A percentile compares a stretch with the other conserved stretches of the same genome.
Evolutionary conservation across 225 moss, liverwort and hornwort genomes (phyloP).

Genomic region (Thuidium tamariscinum): DNA sequence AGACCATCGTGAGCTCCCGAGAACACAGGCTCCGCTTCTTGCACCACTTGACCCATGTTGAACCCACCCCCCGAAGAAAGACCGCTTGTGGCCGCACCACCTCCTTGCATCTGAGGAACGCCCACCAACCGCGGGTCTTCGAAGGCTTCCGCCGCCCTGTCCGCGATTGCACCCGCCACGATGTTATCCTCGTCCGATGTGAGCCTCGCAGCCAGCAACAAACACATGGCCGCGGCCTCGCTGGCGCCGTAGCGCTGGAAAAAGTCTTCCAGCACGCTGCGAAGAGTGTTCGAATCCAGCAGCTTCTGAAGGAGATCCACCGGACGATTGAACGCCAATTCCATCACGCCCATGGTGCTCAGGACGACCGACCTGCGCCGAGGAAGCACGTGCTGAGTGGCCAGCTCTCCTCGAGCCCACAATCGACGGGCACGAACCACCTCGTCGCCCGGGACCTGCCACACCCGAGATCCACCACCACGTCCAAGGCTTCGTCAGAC

Average conservation of each 20-base stretch:
- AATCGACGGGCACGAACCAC: constrained; percentile 72
- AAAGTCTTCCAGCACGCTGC: constrained; percentile 77
- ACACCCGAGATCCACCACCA: not conserved
- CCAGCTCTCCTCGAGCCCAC: constrained; percentile 97
- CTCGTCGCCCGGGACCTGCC: constrained; percentile 44
- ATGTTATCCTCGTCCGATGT: constrained; percentile 88
- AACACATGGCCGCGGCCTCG: constrained; percentile 96
- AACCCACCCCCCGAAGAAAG: constrained; percentile 66
- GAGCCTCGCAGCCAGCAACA: constrained; percentile 84
- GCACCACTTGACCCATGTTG: constrained; percentile 76
- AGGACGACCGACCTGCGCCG: constrained; percentile 71
- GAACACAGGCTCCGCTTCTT: constrained; percentile 88
- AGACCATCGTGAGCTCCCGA: constrained; percentile 98
- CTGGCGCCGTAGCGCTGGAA: constrained; percentile 88
- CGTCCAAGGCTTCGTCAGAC: not conserved
- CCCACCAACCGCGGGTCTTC: constrained; percentile 95
- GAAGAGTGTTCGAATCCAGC: constrained; percentile 55
- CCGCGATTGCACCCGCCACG: constrained; percentile 51
- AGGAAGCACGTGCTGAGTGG: constrained; percentile 86
- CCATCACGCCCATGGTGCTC: constrained; percentile 95
- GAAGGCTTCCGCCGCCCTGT: constrained; percentile 87
- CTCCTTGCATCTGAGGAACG: constrained; percentile 85
- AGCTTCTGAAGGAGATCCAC: constrained; percentile 91
- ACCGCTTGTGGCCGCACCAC: constrained; percentile 51
- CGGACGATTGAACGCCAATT: constrained; percentile 79